Conservation (phyloP, 2,329 filamentous ascomycete species). For the Calonectria pauciramosa region DNA sequence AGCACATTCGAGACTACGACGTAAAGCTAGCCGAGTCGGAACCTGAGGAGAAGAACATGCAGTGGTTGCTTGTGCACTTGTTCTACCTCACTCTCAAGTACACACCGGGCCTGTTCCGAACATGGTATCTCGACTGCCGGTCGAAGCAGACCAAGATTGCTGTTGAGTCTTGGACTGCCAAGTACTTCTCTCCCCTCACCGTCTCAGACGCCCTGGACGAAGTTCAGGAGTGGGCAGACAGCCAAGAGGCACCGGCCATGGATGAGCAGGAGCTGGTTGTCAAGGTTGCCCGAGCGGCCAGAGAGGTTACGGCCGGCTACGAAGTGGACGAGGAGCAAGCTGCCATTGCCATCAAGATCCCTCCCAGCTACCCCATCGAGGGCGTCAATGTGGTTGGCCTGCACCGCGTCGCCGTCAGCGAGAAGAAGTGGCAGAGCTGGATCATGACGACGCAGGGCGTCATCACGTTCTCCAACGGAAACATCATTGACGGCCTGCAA, state of each 20-base stretch:
- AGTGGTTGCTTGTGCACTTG: conserved; percentile 87
- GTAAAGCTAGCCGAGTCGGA: conserved; percentile 68
- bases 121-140: conserved; percentile 87
- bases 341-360: conserved; percentile 85
- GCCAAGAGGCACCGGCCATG: conserved; percentile 61
- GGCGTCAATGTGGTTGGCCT: conserved; percentile 81
- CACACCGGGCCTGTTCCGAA: conserved; percentile 82
- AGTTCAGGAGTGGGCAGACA: conserved; percentile 75
- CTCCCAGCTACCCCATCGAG: conserved; percentile 85
- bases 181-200: conserved; percentile 81
- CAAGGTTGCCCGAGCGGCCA: conserved; percentile 78
- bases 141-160: conserved; percentile 85
- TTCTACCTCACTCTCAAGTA: conserved; percentile 87
- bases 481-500: conserved; percentile 86
- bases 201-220: conserved; percentile 76
- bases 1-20: conserved; percentile 70
- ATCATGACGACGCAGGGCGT: conserved; percentile 89
- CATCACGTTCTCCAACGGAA: conserved; percentile 93
- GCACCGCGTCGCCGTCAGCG: conserved; percentile 87
- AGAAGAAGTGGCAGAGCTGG: conserved; percentile 95
- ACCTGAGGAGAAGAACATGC: conserved; percentile 78
- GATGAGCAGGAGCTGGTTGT: conserved; percentile 73
- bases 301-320: conserved; percentile 87
- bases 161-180: conserved; percentile 88
- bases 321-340: conserved; percentile 90